Base-by-base conservation (phyloP, 2,329 filamentous ascomycete genomes). In the Trichoderma semiorbis region DNA sequence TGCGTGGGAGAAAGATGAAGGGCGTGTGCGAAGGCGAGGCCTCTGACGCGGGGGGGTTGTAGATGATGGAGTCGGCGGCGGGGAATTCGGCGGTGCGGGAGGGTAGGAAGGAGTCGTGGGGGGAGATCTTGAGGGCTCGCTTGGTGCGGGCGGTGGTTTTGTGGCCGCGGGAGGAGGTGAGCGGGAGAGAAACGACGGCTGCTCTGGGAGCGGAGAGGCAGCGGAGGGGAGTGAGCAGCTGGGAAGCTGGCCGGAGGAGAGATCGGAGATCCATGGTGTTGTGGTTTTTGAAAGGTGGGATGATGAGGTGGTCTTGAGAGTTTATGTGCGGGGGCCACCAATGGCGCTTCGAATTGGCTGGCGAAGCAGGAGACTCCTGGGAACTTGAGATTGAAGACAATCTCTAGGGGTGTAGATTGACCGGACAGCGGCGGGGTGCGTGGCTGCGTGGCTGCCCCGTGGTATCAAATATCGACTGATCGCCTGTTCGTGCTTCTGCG, bases 1-100 rank as follows among this genome's bases (percentile, higher is more conserved):
- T 80, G 65, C 83, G 84, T 69, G 89, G 89, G 34, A 91, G 85
- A 81, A 91, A 91, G 78, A 89, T 87, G 81, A 90, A 86, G 71
- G 89, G 89, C n/a, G 89, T 91, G 81, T 91, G 87, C 76, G 84
- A 85, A 71, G 90, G 88, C n/a, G 87, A 86, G 3, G 86, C 82
- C 70, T 84, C 82, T 11, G 87, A 84, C 18, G 86, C 81, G 30
- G 87, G 87, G 53, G 87, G 87, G 81, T 88, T 89, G 82, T 87
- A 89, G 78, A 89, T 84, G 78, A 89, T 85, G 75, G 81, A 77
- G 74, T 80, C 77, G 74, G 76, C 75, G 74, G 77, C 76, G 55
- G 79, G 74, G 71, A 80, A 79, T 43, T 78, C 72, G 53, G 74
- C 55, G 58, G 77, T 73, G 66, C 80, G 79, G 73, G 78, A 81